These are phyloP conservation scores for Diaporthe velutina DNA, from an alignment of 2,329 filamentous ascomycete genomes.

Conservation along the genomic window DNA sequence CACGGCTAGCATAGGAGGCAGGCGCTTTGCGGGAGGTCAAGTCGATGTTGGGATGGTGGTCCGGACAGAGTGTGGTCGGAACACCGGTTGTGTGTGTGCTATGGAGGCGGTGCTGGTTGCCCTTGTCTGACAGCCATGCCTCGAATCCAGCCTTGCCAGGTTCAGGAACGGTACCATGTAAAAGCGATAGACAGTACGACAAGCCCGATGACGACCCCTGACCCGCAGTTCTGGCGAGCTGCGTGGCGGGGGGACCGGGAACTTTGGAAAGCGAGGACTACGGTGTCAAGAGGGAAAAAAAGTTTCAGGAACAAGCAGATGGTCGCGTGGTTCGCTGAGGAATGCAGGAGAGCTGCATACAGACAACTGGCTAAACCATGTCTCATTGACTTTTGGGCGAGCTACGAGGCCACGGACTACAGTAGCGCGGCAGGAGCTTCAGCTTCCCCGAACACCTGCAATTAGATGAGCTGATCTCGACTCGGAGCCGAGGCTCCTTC, in stretches of 20 bases:
- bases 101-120: slow-evolving; percentile 30
- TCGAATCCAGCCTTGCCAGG: slow-evolving; percentile 6
- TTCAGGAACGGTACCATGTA: slow-evolving; percentile 14
- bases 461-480: slow-evolving; percentile 29
- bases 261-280: not conserved
- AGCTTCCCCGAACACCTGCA: not conserved
- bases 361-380: slow-evolving; percentile 18
- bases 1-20: slow-evolving; percentile 28
- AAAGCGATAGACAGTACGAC: slow-evolving; percentile 5
- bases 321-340: not conserved
- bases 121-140: slow-evolving; percentile 39
- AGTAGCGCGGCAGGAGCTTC: slow-evolving; percentile 10
- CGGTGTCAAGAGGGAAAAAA: slow-evolving; percentile 10
- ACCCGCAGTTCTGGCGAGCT: slow-evolving; percentile 18
- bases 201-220: slow-evolving; percentile 26
- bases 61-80: not conserved
- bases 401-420: not conserved
- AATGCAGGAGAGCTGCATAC: slow-evolving; percentile 1
- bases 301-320: slow-evolving; percentile 16
- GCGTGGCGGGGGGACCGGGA: slow-evolving; percentile 17
- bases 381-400: slow-evolving; percentile 11
- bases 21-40: not conserved
- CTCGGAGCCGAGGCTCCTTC: slow-evolving; percentile 6
- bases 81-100: not conserved
- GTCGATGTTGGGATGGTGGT: not conserved